Conservation (phyloP, 2,329 filamentous ascomycete genomes). For the Aaosphaeria pasadenensis region DNA sequence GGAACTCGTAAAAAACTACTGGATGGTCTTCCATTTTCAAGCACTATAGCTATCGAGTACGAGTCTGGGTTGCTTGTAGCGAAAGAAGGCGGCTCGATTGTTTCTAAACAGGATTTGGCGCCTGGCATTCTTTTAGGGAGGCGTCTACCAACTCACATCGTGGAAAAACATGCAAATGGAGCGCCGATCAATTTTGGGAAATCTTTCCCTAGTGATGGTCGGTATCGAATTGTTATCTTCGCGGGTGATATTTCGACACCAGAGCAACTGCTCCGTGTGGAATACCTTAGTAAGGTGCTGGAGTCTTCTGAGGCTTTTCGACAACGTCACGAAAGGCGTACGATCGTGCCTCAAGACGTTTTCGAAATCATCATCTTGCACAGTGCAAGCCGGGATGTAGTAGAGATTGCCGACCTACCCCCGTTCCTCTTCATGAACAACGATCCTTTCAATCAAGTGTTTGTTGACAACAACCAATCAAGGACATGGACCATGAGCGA, state of each 20-base stretch:
- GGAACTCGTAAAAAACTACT: background rate
- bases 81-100: background rate
- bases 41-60: background rate
- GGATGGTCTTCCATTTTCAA: background rate
- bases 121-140: background rate
- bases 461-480: background rate
- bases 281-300: background rate
- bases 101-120: background rate
- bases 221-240: background rate
- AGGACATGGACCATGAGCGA: background rate
- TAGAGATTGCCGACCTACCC: background rate
- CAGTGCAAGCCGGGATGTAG: background rate
- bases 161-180: background rate
- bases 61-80: background rate
- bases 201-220: background rate
- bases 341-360: background rate
- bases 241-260: background rate
- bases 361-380: background rate
- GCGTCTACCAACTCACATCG: background rate
- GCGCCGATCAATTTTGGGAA: background rate
- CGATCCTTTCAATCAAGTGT: background rate
- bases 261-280: background rate
- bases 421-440: background rate
- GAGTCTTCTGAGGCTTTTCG: background rate
- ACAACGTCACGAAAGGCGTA: background rate